Conservation (phyloP, 2,329 filamentous ascomycete species). For the Clonostachys rosea region DNA sequence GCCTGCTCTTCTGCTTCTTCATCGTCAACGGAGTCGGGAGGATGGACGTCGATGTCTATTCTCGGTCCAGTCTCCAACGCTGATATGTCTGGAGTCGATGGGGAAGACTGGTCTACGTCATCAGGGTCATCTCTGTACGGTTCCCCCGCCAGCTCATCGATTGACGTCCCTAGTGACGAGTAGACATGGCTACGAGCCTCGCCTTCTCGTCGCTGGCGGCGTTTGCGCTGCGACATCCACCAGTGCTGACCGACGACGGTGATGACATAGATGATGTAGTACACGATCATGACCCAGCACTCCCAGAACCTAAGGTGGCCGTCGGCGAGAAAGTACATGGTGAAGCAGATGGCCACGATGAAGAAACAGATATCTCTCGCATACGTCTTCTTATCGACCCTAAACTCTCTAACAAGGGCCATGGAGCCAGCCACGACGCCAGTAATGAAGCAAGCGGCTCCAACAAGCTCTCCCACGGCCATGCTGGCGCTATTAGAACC, state of each 20-base stretch:
- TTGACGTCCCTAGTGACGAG: conserved; percentile 39
- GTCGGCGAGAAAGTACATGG: conserved; percentile 82
- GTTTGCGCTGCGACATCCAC: conserved; percentile 62
- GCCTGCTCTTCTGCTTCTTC: conserved; percentile 38
- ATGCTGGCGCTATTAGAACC: conserved; percentile 94
- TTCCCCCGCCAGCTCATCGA: conserved; percentile 49
- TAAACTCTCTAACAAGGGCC: conserved; percentile 93
- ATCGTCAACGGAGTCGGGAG: background rate
- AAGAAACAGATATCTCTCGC: conserved; percentile 92
- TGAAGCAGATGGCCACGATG: conserved; percentile 79
- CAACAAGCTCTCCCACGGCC: conserved; percentile 91
- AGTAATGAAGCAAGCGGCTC: conserved; percentile 93
- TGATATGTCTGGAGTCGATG: conserved; percentile 27
- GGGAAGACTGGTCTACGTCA: conserved; percentile 12
- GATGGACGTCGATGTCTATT: conserved; percentile 38
- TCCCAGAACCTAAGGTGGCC: conserved; percentile 85
- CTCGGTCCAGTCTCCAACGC: conserved; percentile 37
- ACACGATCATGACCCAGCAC: conserved; percentile 82
- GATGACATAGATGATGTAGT: conserved; percentile 85
- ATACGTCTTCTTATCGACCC: conserved; percentile 84
- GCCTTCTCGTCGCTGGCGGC: conserved; percentile 59
- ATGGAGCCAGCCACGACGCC: conserved; percentile 95
- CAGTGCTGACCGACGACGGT: conserved; percentile 93
- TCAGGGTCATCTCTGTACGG: conserved; percentile 60
- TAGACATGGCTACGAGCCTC: conserved; percentile 73